Evolutionary conservation across 73 alveolate species (phyloP).

Genomic region (Paramecium sexaurelia): DNA sequence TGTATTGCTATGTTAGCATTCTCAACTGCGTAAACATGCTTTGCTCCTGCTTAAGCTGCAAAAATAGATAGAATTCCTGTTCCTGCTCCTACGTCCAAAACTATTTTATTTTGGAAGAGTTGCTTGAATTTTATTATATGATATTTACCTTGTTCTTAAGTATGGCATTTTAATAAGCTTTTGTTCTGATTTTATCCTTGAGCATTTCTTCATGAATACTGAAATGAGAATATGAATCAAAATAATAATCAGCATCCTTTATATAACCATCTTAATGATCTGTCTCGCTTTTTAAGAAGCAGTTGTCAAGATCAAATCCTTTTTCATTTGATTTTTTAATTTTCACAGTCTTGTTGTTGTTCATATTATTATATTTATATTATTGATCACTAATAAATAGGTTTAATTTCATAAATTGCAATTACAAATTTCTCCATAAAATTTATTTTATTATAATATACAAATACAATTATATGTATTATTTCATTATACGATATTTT

Average conservation of each 20-base stretch:
- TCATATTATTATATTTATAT: neutral
- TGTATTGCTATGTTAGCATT: slow-evolving; percentile 92
- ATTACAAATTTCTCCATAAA: too few species aligned
- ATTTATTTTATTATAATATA: neutral
- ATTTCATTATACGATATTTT: too few species aligned
- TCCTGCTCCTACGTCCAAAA: slow-evolving; percentile 98
- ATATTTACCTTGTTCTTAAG: slow-evolving; percentile 71
- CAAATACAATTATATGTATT: too few species aligned
- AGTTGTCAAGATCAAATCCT: slow-evolving; percentile 59
- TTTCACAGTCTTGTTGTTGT: neutral
- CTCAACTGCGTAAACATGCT: slow-evolving; percentile 96
- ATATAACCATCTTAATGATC: slow-evolving; percentile 50
- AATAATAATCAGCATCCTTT: slow-evolving; percentile 78
- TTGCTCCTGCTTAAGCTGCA: slow-evolving; percentile 98
- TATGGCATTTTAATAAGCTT: slow-evolving; percentile 92
- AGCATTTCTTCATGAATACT: slow-evolving; percentile 98
- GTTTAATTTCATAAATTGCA: neutral
- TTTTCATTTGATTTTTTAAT: slow-evolving; percentile 17
- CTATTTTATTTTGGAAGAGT: slow-evolving; percentile 90
- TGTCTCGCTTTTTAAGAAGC: neutral
- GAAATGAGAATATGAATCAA: slow-evolving; percentile 91
- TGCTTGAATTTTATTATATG: neutral
- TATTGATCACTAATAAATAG: neutral
- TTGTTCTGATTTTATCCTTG: slow-evolving; percentile 91
- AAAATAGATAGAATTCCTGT: slow-evolving; percentile 95